Evolutionary conservation across 148 eudicot genomes (phyloP).

Genomic region (Rhododendron vialii): DNA sequence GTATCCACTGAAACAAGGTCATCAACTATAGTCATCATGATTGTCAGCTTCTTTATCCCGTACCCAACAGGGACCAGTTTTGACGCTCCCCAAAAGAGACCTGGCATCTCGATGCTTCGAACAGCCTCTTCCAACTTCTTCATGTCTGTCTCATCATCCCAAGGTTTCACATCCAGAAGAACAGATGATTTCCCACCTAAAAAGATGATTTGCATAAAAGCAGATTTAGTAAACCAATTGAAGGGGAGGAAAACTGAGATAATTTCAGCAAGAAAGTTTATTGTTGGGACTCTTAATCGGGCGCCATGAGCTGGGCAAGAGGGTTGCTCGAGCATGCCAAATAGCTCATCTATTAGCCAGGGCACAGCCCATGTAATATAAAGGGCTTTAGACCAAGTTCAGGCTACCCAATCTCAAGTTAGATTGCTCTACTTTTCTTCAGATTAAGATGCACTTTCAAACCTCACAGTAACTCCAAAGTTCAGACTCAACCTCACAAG

Average conservation of each 20-base stretch:
- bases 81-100: conserved; percentile 96
- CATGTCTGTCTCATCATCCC: conserved; percentile 99
- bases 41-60: conserved; percentile 83
- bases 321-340: not conserved
- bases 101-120: conserved; percentile 74
- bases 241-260: too few species aligned
- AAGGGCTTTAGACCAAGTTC: not conserved
- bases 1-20: conserved; percentile 89
- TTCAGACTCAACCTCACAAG: not conserved
- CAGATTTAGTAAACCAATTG: not conserved
- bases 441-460: not conserved
- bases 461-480: not conserved
- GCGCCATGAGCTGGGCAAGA: not conserved
- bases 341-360: not conserved
- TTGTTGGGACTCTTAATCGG: not conserved
- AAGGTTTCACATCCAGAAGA: conserved; percentile 93
- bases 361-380: not conserved
- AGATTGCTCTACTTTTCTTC: not conserved
- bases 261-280: not conserved
- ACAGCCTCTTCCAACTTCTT: conserved; percentile 87
- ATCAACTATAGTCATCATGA: conserved; percentile 88
- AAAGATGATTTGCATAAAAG: not conserved
- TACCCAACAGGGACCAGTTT: conserved; percentile 88
- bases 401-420: not conserved
- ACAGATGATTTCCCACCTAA: conserved; percentile 96